Base-by-base conservation (phyloP, 2,329 filamentous ascomycete genomes). In the Alternaria sp. region DNA sequence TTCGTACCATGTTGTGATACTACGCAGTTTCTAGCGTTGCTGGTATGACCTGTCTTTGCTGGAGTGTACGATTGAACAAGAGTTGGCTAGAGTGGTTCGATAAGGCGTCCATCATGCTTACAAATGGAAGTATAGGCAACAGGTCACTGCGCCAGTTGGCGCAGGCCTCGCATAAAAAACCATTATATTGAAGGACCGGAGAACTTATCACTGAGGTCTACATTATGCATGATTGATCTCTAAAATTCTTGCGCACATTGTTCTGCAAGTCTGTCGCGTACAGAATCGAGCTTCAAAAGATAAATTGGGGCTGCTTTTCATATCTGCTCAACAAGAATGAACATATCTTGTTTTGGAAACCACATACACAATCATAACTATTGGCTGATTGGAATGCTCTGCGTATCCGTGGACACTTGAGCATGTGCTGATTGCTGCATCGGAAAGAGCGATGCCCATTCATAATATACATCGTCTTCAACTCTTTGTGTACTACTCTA, bases 1-100 rank as follows among this genome's bases (percentile, higher is more conserved):
- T 63, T 27, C 63, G 66, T n/a, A 65, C 64, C 70, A 72, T 74
- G 16, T 2, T 49, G n/a, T 18, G 6, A 20, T 4, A 8, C 10
- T 27, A 18, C 32, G 7, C n/a, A 36, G 8, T 8, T 46, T 40
- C 30, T 14, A 32, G 25, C 3, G 18, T 25, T 34, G 5, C 22
- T 28, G 9, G 11, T 28, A 53, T 20, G 5, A 18, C 11, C 20
- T 44, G 12, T 32, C 9, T 51, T 38, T 51, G 18, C 36, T 14
- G 22, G 28, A 14, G 20, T 44, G 12, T 30, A 20, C 25, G 40
- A 44, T 53, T 27, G 25, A 16, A 14, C 16, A 36, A 16, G 27
- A 30, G 34, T 27, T 52, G 30, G n/a, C 22, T 18, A n/a, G 46
- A 36, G 14, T 27, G 30, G n/a, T 36, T 34, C 20, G 16, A 11